Percentiles rank a stretch among this genome's conserved stretches.
Conservation (phyloP, 805 yeast species). For the Yamadazyma tumulicola region DNA sequence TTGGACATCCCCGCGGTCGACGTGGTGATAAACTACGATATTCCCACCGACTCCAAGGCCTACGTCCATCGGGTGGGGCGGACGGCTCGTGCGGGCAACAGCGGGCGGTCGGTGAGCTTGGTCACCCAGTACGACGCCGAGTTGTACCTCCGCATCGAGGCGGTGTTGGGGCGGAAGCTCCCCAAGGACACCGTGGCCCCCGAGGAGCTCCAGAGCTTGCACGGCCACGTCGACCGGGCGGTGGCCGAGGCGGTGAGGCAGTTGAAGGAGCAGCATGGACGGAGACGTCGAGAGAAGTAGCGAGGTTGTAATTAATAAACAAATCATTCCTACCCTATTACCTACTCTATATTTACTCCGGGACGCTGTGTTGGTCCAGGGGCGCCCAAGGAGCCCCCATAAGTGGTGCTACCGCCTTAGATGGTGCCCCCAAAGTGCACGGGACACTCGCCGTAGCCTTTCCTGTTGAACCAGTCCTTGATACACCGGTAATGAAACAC, state of each 20-base stretch:
- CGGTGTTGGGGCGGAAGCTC: constrained; percentile 75
- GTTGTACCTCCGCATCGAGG: constrained; percentile 81
- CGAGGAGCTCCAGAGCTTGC: constrained; percentile 70
- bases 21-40: constrained; percentile 71
- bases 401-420: too few species aligned
- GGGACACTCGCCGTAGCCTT: constrained; percentile 85
- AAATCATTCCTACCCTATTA: too few species aligned
- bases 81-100: constrained; percentile 91
- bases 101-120: constrained; percentile 81
- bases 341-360: too few species aligned
- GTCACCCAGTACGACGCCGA: constrained; percentile 96
- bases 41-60: constrained; percentile 81
- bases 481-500: constrained; percentile 91
- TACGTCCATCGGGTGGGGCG: constrained; percentile 90
- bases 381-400: too few species aligned
- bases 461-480: constrained; percentile 83
- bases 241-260: constrained; percentile 83
- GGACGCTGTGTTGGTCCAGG: too few species aligned
- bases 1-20: constrained; percentile 81
- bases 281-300: constrained; percentile 21
- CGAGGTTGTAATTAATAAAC: not conserved
- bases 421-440: too few species aligned
- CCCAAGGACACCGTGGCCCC: constrained; percentile 74
- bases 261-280: constrained; percentile 62
- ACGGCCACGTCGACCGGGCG: constrained; percentile 88